Evolutionary conservation across 2,329 filamentous ascomycete species (phyloP), one percentile per base, ranked within the genome.

Genomic region (Clonostachys sp.): DNA sequence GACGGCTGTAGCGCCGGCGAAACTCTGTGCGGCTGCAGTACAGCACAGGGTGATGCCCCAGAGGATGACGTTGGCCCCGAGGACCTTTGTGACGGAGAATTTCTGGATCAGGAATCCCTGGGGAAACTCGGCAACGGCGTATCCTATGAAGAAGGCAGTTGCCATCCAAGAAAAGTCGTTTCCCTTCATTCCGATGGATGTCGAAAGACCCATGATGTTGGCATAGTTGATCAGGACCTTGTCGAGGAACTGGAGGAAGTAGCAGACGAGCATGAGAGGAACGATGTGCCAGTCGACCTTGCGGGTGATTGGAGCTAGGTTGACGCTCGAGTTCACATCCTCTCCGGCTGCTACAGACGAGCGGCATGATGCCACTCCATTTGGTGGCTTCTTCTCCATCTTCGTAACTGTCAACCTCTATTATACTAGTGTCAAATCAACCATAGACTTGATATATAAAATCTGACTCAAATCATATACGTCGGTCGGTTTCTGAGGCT

Each of bases 21-120:
- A 77, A 49, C 62, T 66, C 6, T 61, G 58, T 35, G 61, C 67
- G 4, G 64, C 66, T 1, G 72, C 72, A 12, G 67, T 72, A 47
- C 65, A 66, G 61, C 72, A 71, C 34, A 76, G 60, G 18, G 71
- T 61, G 8, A 60, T 42, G 6, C 66, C 67, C 66, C 64, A 67
- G 6, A 57, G 49, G 3, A 64, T 34, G 3, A 68, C 60, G 36
- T 65, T 66, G 30, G 55, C 51, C 4, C 60, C 57, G 14, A 67
- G 59, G 7, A 68, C 61, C 50, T 59, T 64, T 36, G 55, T 60
- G 51, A 67, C 58, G 20, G 55, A 58, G 38, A 62, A 63, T 41
- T 58, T 57, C 50, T 69, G 66, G 16, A 64, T 62, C 1, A 67
- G 52, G 45, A 54, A 62, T 45, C 51, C 56, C 45, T 55, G 56